Evolutionary conservation across 176 grass and related monocot species (phyloP), one percentile per base, ranked within the genome.

Genomic region (Areca catechu): DNA sequence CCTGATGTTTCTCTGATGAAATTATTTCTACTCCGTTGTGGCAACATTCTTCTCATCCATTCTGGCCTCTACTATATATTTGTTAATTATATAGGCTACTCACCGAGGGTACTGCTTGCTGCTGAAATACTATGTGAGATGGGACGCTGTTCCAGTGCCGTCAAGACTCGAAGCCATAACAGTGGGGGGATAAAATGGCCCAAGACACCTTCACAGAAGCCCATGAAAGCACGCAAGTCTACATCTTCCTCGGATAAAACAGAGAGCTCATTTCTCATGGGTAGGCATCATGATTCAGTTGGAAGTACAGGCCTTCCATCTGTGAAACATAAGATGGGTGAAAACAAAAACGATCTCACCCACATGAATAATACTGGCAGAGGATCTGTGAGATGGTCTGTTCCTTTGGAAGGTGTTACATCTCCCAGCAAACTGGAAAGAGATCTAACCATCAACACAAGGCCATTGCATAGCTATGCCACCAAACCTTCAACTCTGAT

Each of bases 41-140:
- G 9, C 34, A 43, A 43, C 14, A 14, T 2, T 43, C 2, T 34
- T 34, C 34, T 43, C 34, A 43, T 10, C 34, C 34, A 43, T 43
- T 43, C 34, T 12, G 34, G 14, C 34, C 34, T 43, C 10, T 14
- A 43, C 34, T 6, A 29, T 43, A 49, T 54, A n/a, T 50, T 68
- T 63, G 24, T 47, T 15, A 10, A 17, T 73, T 51, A 72, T 77
- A 70, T 57, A 82, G 73, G 51, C 50, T 29, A 72, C 70, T 70
- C 84, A 2, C 75, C 78, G 37, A 74, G 52, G 63, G 28, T 71
- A n/a, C 14, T 78, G 18, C 66, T 22, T 29, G 93, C 93, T 56
- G 93, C 93, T 59, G 81, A 91, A 20, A 98, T 85, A 83, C 68
- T 98, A 75, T 74, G 81, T 75, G 84, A 88, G 29, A 89, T 98